These are phyloP conservation scores for Gracilaria gracilis DNA, from an alignment of 23 red algal genomes.

Conservation along the genomic window DNA sequence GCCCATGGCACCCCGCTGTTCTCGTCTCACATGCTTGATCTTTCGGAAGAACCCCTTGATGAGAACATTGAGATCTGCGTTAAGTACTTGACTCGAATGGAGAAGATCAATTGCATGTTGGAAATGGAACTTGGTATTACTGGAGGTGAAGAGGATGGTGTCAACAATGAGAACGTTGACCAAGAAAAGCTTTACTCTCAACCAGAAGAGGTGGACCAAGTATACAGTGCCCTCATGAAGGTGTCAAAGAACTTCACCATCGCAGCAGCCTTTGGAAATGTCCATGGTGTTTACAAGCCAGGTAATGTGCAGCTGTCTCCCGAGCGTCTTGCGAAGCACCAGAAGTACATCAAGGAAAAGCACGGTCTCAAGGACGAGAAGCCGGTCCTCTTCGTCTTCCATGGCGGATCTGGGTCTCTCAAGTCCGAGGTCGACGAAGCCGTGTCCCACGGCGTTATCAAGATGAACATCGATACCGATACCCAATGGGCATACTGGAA, in stretches of 20 bases:
- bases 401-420: conserved; percentile 76
- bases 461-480: conserved; percentile 86
- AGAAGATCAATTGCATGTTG: conserved; percentile 79
- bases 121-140: conserved; percentile 89
- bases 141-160: conserved; percentile 82
- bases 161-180: conserved; percentile 77
- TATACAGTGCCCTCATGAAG: conserved; percentile 73
- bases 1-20: conserved; percentile 78
- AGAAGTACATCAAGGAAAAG: conserved; percentile 73
- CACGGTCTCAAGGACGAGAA: conserved; percentile 67
- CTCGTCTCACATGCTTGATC: conserved; percentile 81
- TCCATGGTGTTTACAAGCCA: conserved; percentile 86
- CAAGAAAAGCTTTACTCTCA: conserved; percentile 80
- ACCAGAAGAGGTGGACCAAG: conserved; percentile 77
- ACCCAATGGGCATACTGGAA: conserved; percentile 86
- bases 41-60: conserved; percentile 79
- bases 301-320: conserved; percentile 78
- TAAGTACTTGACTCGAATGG: conserved; percentile 71
- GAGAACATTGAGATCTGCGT: conserved; percentile 84
- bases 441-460: conserved; percentile 66
- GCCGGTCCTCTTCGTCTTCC: conserved; percentile 75
- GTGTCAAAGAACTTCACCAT: conserved; percentile 77
- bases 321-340: conserved; percentile 64
- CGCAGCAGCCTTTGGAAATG: conserved; percentile 80
- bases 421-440: conserved; percentile 70